Percentiles rank a stretch among this genome's conserved stretches.
Conservation (phyloP, 129 eudicot species). For the Cynara cardunculus region DNA sequence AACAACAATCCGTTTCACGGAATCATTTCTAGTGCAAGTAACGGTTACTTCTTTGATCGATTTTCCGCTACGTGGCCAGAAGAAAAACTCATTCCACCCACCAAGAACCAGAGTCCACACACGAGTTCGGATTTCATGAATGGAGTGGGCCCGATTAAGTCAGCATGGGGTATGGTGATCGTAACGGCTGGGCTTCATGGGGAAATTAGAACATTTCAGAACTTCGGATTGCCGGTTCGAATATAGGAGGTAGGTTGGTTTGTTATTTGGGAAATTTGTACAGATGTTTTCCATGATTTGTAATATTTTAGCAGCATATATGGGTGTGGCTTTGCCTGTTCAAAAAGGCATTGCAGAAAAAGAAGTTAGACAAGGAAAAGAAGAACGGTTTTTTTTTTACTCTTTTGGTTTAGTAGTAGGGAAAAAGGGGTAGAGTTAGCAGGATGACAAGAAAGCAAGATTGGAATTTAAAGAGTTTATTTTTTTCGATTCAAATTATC, state of each 20-base stretch:
- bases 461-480: slow-evolving; percentile 10
- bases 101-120: slow-evolving; percentile 50
- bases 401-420: slow-evolving; percentile 19
- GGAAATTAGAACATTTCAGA: slow-evolving; percentile 83
- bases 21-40: slow-evolving; percentile 60
- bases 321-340: slow-evolving; percentile 28
- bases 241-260: slow-evolving; percentile 24
- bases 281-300: slow-evolving; percentile 54
- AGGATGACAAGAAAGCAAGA: slow-evolving; percentile 16
- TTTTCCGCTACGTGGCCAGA: slow-evolving; percentile 96
- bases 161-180: slow-evolving; percentile 97
- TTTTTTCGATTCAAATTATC: slow-evolving; percentile 27
- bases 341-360: slow-evolving; percentile 19
- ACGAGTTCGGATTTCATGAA: slow-evolving; percentile 57
- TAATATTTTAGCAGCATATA: slow-evolving; percentile 50
- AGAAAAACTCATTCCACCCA: slow-evolving; percentile 63
- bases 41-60: slow-evolving; percentile 79
- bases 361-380: slow-evolving; percentile 13
- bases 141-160: slow-evolving; percentile 41
- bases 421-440: slow-evolving; percentile 52
- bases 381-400: background rate
- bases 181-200: slow-evolving; percentile 91
- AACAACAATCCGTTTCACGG: slow-evolving; percentile 64
- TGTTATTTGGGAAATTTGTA: slow-evolving; percentile 43
- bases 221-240: slow-evolving; percentile 82